phyloP scores from a whole-genome alignment of 331 rosid species.

The Malus hybrid region DNA sequence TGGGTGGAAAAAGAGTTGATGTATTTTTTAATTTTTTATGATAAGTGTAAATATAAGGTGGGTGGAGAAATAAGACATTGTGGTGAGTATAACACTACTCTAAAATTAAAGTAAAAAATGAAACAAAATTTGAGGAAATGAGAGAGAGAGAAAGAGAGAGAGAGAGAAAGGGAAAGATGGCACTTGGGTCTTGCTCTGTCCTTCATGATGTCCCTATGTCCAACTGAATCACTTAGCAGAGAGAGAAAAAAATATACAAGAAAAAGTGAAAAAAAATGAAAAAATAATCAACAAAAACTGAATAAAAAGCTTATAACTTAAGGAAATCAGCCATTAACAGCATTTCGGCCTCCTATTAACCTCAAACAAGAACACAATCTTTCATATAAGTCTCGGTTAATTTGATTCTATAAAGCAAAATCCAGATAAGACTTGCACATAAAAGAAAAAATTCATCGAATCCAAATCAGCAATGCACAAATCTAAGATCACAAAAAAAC shows the following conservation, averaged over 20 bases:
- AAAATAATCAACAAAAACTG: not conserved
- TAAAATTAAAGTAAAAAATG: not conserved
- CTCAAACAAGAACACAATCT: no score
- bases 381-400: no score
- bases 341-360: no score
- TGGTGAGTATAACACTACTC: no score
- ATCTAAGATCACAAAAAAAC: not conserved
- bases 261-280: not conserved
- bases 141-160: not conserved
- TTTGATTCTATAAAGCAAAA: not conserved
- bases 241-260: not conserved
- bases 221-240: constrained; percentile 4
- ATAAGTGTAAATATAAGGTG: no score
- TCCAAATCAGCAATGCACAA: not conserved
- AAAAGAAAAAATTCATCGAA: not conserved
- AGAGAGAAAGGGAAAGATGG: not conserved
- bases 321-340: no score
- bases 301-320: not conserved
- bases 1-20: no score
- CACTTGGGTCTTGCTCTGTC: constrained; percentile 35
- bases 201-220: constrained; percentile 29
- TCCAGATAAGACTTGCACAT: not conserved
- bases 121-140: not conserved
- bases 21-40: no score
- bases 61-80: no score